Evolutionary conservation across 129 eudicot genomes (phyloP).

Genomic region (Dittrichia graveolens): DNA sequence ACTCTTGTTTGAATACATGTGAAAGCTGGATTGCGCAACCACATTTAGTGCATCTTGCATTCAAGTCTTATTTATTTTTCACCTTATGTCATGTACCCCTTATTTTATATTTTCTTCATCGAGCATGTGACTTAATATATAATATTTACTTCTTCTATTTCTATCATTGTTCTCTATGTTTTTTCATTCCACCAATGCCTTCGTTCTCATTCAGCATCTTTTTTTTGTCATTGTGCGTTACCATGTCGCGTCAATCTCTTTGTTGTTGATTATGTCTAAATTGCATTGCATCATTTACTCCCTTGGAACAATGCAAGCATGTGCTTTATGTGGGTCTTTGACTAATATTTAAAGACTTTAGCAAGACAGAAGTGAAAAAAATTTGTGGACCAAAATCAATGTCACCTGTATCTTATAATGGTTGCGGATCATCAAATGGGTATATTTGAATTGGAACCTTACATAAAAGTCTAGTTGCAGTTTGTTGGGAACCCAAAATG

Average conservation of each 20-base stretch:
- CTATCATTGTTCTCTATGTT: conserved; percentile 19
- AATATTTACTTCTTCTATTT: conserved; percentile 2
- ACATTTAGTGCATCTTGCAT: neutral
- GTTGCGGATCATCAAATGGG: conserved; percentile 7
- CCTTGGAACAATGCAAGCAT: neutral
- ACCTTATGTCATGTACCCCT: conserved; percentile 24
- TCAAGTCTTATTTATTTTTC: neutral
- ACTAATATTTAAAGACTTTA: conserved; percentile 13
- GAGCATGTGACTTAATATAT: conserved; percentile 12
- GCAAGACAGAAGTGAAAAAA: neutral
- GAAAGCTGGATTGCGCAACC: conserved; percentile 16
- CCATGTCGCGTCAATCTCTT: neutral
- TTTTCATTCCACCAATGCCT: neutral
- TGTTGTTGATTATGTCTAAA: neutral
- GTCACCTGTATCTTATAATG: conserved; percentile 17
- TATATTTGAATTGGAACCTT: conserved; percentile 12
- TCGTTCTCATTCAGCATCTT: neutral
- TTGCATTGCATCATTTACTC: neutral
- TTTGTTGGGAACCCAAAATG: neutral
- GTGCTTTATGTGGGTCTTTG: conserved; percentile 7
- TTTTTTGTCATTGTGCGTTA: conserved; percentile 8
- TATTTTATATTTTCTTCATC: conserved; percentile 13
- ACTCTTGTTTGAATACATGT: conserved; percentile 22
- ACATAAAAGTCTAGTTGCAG: neutral
- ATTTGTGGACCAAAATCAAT: conserved; percentile 16